Base-by-base conservation (phyloP, 2,329 filamentous ascomycete species). In the Monosporascus cannonballus region DNA sequence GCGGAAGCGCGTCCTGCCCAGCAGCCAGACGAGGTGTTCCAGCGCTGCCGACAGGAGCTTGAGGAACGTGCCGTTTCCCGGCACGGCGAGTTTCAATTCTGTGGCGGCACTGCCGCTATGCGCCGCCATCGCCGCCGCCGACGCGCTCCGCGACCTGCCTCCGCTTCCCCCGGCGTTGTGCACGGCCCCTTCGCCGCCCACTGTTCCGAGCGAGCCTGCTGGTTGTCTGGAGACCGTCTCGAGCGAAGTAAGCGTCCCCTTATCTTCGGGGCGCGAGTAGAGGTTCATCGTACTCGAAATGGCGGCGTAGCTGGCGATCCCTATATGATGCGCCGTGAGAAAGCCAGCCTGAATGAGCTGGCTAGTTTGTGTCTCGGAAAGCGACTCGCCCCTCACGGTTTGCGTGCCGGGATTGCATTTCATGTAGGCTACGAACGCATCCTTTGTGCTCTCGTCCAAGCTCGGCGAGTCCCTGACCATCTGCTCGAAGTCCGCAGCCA, bases 171-270 rank as follows among this genome's bases (percentile, higher is more conserved):
- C 86, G 2, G 78, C 81, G 48, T 77, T 77, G 63, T 86, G 80
- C 5, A 89, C 72, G 2, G 82, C 85, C 20, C 81, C 80, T n/a
- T 74, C 70, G 4, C 87, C 87, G 1, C 88, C 88, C 1, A 90
- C 82, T 1, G 87, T 86, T 6, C 76, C 85, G 2, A 87, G 62
- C 3, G 84, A 84, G 15, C 88, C 88, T 1, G 87, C 86, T 5
- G 86, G 81, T 22, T 85, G 84, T 56, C 74, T 77, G 2, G 84
- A 81, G 22, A 88, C 81, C 25, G 75, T 78, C 38, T 84, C 79
- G 9, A 90, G 73, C 3, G 82, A 84, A 24, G 80, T 76, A 38
- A 85, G 71, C 9, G 78, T 81, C 17, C 77, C 76, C 57, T 75
- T 74, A 51, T 79, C 77, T 50, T 80, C 79, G 0, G 79, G 78